Evolutionary conservation across 2,329 filamentous ascomycete species (phyloP).

Genomic region (Epichloe hybrida): DNA sequence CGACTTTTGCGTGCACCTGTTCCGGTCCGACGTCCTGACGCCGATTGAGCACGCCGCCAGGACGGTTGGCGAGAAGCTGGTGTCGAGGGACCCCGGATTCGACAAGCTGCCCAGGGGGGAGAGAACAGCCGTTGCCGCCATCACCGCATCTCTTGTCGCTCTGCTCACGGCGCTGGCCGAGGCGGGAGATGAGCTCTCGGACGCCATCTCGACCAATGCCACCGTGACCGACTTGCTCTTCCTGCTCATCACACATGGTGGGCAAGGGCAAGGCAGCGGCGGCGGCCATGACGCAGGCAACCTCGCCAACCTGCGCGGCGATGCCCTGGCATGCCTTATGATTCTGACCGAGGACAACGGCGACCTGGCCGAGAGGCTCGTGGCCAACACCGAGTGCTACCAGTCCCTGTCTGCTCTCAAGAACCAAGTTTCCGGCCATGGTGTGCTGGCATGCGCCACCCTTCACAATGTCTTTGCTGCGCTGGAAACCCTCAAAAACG

Average conservation of each 20-base stretch:
- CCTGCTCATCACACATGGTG: conserved; percentile 33
- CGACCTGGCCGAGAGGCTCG: conserved; percentile 37
- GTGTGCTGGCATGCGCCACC: conserved; percentile 44
- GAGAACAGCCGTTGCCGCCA: conserved; percentile 38
- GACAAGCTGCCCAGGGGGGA: conserved; percentile 39
- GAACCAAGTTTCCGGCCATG: conserved; percentile 31
- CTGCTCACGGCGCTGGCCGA: conserved; percentile 42
- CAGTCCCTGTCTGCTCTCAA: conserved; percentile 35
- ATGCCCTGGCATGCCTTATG: conserved; percentile 41
- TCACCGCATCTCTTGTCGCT: conserved; percentile 38
- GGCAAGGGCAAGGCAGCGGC: conserved; percentile 19
- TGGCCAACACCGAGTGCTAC: conserved; percentile 32
- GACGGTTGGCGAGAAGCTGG: conserved; percentile 31
- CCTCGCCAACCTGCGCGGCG: conserved; percentile 26
- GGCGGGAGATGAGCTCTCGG: conserved; percentile 46
- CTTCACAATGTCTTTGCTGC: conserved; percentile 48
- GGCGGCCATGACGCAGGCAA: conserved; percentile 28
- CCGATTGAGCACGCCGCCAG: conserved; percentile 44
- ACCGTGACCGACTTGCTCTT: conserved; percentile 41
- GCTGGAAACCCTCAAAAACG: conserved; percentile 14
- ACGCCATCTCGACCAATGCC: conserved; percentile 35
- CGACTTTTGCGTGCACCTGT: conserved; percentile 54
- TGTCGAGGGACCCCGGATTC: conserved; percentile 27
- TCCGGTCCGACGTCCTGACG: conserved; percentile 45
- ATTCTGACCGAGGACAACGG: conserved; percentile 47